These are phyloP conservation scores for Hippophae tibetana DNA, from an alignment of 306 rosid species.

Conservation along the genomic window DNA sequence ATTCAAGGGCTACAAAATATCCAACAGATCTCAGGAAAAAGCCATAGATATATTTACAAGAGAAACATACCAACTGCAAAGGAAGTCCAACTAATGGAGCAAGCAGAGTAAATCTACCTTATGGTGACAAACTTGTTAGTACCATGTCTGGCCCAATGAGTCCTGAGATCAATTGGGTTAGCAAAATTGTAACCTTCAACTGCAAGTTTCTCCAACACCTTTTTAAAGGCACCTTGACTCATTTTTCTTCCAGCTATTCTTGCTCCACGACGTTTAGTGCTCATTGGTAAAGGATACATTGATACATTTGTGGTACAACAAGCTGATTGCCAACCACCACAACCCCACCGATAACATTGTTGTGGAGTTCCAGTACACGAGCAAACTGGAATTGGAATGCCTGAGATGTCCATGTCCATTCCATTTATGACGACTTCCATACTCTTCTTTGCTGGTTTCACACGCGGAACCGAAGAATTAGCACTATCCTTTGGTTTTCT, in stretches of 20 bases:
- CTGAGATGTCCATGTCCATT: constrained; percentile 69
- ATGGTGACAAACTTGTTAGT: constrained; percentile 97
- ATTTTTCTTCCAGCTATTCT: constrained; percentile 98
- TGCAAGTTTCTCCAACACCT: constrained; percentile 94
- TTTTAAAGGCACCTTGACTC: constrained; percentile 99
- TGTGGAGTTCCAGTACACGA: constrained; percentile 86
- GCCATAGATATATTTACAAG: constrained; percentile 63
- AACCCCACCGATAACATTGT: constrained; percentile 96
- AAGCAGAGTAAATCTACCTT: constrained; percentile 53
- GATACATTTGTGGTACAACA: constrained; percentile 89
- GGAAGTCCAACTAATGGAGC: constrained; percentile 24
- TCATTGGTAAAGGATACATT: constrained; percentile 86
- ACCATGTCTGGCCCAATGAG: constrained; percentile 97
- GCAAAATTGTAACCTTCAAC: constrained; percentile 88
- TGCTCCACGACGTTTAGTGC: constrained; percentile 92
- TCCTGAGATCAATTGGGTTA: constrained; percentile 83
- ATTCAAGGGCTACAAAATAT: constrained; percentile 44
- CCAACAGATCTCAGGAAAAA: constrained; percentile 44
- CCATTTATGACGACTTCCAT: constrained; percentile 79
- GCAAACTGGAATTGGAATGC: constrained; percentile 85
- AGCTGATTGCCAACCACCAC: constrained; percentile 99
- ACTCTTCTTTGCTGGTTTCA: constrained; percentile 64
- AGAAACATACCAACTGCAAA: constrained; percentile 29
- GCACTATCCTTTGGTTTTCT: constrained; percentile 61
- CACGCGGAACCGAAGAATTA: constrained; percentile 46